Conservation (phyloP, 768 basidiomycete genomes). For the Tricholoma sp. region DNA sequence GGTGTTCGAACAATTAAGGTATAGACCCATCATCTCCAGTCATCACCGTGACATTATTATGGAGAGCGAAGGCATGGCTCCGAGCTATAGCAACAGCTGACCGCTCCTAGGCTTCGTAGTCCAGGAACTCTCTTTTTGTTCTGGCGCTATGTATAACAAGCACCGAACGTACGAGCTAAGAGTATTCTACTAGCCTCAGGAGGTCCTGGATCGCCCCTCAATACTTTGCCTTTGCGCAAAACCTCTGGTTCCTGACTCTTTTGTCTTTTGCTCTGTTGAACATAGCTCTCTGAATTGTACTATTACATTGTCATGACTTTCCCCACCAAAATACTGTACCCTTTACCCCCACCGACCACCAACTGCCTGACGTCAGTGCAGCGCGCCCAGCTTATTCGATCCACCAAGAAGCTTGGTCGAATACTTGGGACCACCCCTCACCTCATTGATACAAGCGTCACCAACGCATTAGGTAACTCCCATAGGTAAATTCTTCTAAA, state of each 20-base stretch:
- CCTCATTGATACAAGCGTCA: conserved; percentile 34
- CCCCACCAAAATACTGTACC: conserved; percentile 33
- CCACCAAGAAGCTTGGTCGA: conserved; percentile 54
- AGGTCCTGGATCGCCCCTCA: conserved; percentile 5
- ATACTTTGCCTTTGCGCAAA: background rate
- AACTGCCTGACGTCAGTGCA: conserved; percentile 48
- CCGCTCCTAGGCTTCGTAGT: background rate
- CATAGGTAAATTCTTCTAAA: background rate
- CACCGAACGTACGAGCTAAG: background rate
- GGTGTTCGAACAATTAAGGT: background rate
- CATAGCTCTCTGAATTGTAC: background rate
- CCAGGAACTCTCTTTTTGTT: conserved; percentile 5
- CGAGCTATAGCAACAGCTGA: background rate
- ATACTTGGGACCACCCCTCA: conserved; percentile 58
- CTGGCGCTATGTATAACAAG: conserved; percentile 6
- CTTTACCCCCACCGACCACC: conserved; percentile 52
- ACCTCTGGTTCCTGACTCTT: background rate
- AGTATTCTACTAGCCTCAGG: background rate
- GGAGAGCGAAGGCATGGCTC: background rate
- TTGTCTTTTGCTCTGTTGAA: background rate
- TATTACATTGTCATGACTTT: conserved; percentile 10
- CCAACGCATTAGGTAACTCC: conserved; percentile 15
- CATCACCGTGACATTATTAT: background rate
- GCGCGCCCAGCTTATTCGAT: conserved; percentile 51
- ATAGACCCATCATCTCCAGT: background rate